These are phyloP conservation scores for Purpureocillium takamizusanense DNA, from an alignment of 2,329 filamentous ascomycete species.

Conservation along the genomic window DNA sequence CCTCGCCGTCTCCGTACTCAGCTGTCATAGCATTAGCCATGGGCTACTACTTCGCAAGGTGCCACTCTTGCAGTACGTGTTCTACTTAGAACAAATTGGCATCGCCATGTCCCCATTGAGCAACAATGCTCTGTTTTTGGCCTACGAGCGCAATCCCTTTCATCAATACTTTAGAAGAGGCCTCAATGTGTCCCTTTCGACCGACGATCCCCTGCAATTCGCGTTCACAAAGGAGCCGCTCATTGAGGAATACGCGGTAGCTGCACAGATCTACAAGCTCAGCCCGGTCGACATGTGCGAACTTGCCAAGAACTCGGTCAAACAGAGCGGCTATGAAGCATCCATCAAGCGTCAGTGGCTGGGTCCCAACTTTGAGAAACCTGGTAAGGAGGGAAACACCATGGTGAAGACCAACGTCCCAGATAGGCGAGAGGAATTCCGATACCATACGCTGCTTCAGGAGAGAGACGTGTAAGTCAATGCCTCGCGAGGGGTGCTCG, in stretches of 20 bases:
- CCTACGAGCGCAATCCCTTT: constrained; percentile 95
- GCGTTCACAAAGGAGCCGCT: constrained; percentile 97
- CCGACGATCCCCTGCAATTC: constrained; percentile 94
- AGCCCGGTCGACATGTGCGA: constrained; percentile 98
- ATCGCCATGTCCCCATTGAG: constrained; percentile 99
- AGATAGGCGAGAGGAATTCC: constrained; percentile 81
- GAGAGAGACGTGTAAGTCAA: constrained; percentile 71
- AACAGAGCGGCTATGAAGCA: constrained; percentile 88
- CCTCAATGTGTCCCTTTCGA: constrained; percentile 90
- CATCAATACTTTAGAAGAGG: constrained; percentile 91
- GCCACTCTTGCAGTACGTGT: constrained; percentile 89
- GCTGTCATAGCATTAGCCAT: constrained; percentile 95
- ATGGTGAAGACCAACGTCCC: constrained; percentile 97
- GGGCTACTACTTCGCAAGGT: constrained; percentile 89
- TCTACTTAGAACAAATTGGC: constrained; percentile 95
- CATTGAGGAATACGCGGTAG: constrained; percentile 96
- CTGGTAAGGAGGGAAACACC: constrained; percentile 76
- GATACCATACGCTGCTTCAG: constrained; percentile 75
- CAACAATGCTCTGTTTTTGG: constrained; percentile 93
- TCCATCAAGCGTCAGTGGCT: constrained; percentile 88
- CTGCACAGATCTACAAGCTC: constrained; percentile 96
- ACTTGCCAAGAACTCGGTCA: constrained; percentile 89
- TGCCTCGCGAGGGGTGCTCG: too few relatives aligned
- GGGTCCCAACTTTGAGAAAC: constrained; percentile 65
- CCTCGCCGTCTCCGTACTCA: constrained; percentile 80